These are phyloP conservation scores for Lepidium didymum DNA, from an alignment of 345 rosid genomes.

Conservation along the genomic window DNA sequence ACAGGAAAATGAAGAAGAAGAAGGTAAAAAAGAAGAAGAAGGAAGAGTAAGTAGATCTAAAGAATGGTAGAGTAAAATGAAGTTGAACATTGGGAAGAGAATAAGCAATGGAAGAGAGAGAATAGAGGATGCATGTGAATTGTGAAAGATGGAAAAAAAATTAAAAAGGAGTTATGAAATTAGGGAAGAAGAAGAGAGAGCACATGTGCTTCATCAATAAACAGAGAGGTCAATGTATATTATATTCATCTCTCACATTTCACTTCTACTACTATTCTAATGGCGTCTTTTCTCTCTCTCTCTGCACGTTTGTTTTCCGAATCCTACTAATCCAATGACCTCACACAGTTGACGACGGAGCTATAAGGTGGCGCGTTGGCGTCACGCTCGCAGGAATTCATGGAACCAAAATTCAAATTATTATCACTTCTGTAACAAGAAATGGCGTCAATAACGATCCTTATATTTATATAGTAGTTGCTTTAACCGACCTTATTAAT, in stretches of 20 bases:
- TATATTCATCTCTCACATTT: slow-evolving; percentile 29
- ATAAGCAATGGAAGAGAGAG: slow-evolving; percentile 9
- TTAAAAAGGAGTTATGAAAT: too few species aligned
- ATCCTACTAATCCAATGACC: slow-evolving; percentile 21
- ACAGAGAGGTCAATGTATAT: slow-evolving; percentile 59
- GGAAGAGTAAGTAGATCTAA: slow-evolving; percentile 41
- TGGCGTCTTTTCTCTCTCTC: slow-evolving; percentile 20
- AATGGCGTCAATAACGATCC: neutral
- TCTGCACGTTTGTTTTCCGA: slow-evolving; percentile 27
- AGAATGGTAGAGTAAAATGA: slow-evolving; percentile 37
- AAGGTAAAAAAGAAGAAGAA: neutral
- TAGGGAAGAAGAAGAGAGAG: neutral
- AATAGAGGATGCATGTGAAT: slow-evolving; percentile 34
- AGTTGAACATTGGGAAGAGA: slow-evolving; percentile 25
- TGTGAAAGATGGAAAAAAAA: slow-evolving; percentile 32
- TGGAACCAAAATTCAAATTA: neutral
- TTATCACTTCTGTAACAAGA: neutral
- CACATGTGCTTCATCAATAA: slow-evolving; percentile 32
- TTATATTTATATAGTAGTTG: neutral
- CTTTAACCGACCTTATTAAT: neutral
- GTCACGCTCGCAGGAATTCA: neutral
- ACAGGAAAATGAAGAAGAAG: slow-evolving; percentile 22
- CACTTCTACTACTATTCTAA: neutral
- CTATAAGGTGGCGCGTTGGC: slow-evolving; percentile 10
- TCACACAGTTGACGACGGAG: neutral